Percentiles rank a stretch among this genome's conserved stretches.
phyloP scores from a whole-genome alignment of 495 filamentous ascomycete species.

The Aspergillus indologenus region DNA sequence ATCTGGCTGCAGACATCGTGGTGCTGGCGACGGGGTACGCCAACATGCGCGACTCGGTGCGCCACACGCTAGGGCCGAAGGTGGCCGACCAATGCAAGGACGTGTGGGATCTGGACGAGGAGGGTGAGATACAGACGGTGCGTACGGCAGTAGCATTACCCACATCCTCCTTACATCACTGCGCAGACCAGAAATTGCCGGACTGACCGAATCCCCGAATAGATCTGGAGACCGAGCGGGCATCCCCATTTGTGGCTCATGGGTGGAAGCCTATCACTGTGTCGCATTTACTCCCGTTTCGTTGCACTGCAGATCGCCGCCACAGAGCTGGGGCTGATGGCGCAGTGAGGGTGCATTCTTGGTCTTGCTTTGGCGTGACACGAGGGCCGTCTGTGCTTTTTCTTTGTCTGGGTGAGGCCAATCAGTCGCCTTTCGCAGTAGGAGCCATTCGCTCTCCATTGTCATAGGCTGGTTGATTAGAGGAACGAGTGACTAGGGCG shows the following conservation, averaged over 20 bases:
- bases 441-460: no score
- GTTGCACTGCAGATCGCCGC: constrained; percentile 76
- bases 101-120: constrained; percentile 78
- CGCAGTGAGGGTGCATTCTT: background rate
- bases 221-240: constrained; percentile 69
- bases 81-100: constrained; percentile 62
- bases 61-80: constrained; percentile 65
- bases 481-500: background rate
- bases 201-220: background rate
- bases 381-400: background rate
- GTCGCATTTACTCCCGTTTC: constrained; percentile 65
- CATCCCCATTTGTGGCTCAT: constrained; percentile 79
- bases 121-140: constrained; percentile 63
- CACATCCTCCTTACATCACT: no score
- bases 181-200: no score
- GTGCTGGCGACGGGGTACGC: constrained; percentile 80
- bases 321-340: constrained; percentile 48
- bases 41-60: constrained; percentile 65
- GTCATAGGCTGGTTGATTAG: no score
- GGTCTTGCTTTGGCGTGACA: background rate
- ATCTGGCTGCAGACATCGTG: constrained; percentile 70
- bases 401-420: background rate
- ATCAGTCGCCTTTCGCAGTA: background rate
- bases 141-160: no score
- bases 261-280: constrained; percentile 72